phyloP scores from a whole-genome alignment of 140 eudicot genomes.

The Flaveria floridana region DNA sequence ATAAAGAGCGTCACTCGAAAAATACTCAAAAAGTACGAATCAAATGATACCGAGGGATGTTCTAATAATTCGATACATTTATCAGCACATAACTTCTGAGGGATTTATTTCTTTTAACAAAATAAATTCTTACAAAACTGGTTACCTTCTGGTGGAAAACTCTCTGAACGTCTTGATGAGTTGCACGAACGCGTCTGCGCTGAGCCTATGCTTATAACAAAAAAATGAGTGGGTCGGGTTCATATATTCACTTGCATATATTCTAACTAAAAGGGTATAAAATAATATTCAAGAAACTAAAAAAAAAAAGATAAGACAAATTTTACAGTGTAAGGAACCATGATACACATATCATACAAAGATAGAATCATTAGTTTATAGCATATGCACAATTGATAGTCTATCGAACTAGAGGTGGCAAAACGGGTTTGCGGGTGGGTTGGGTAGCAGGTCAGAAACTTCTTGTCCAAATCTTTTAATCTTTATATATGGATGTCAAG shows the following conservation, averaged over 20 bases:
- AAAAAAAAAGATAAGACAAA: background rate
- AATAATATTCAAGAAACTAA: too few relatives aligned
- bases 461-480: too few relatives aligned
- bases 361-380: background rate
- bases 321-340: background rate
- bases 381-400: background rate
- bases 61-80: too few relatives aligned
- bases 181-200: conserved; percentile 55
- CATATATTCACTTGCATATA: background rate
- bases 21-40: background rate
- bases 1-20: conserved; percentile 3
- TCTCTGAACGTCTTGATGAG: conserved; percentile 66
- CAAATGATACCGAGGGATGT: too few relatives aligned
- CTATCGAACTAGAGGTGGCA: background rate
- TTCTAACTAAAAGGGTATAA: background rate
- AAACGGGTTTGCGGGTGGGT: background rate
- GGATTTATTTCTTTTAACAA: background rate
- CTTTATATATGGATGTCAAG: too few relatives aligned
- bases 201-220: conserved; percentile 20
- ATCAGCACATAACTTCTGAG: background rate
- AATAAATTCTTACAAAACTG: background rate
- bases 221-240: background rate
- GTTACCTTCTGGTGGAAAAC: conserved; percentile 77
- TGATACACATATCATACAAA: background rate
- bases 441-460: background rate